A percentile compares a stretch with the other conserved stretches of the same genome.
Conservation (phyloP, 768 basidiomycete species). For the Phaeotremella skinneri region DNA sequence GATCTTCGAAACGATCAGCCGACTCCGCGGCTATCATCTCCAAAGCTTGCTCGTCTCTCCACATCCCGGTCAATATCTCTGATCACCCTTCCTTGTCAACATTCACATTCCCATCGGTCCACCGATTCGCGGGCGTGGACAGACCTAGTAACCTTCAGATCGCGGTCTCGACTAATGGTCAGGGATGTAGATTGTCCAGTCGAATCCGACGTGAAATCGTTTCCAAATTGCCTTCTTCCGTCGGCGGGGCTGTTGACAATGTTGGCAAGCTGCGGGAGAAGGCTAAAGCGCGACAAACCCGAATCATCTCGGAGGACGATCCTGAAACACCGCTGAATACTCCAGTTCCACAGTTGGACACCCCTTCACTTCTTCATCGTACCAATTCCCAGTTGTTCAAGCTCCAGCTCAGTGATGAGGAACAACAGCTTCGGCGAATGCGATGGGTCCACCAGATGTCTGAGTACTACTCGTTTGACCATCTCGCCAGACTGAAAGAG, state of each 20-base stretch:
- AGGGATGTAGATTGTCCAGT: conserved; percentile 79
- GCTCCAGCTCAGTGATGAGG: conserved; percentile 23
- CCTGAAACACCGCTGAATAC: conserved; percentile 55
- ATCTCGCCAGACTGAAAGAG: conserved; percentile 66
- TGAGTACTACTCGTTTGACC: conserved; percentile 88
- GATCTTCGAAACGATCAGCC: conserved; percentile 53
- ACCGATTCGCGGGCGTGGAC: conserved; percentile 67
- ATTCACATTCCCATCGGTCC: conserved; percentile 79
- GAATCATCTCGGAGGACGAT: conserved; percentile 48
- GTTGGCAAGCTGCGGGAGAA: conserved; percentile 65
- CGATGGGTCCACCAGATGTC: conserved; percentile 93
- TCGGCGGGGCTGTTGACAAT: conserved; percentile 71
- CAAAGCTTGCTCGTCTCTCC: conserved; percentile 58
- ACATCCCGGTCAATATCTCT: conserved; percentile 78
- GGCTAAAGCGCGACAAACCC: conserved; percentile 51
- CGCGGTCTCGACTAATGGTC: conserved; percentile 84
- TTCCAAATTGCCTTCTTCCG: conserved; percentile 63
- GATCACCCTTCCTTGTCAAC: conserved; percentile 84
- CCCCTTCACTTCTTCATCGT: conserved; percentile 30
- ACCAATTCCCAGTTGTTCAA: conserved; percentile 27
- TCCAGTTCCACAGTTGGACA: conserved; percentile 52
- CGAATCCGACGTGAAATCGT: conserved; percentile 81
- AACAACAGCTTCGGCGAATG: conserved; percentile 63
- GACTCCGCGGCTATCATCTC: conserved; percentile 64
- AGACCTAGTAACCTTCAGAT: conserved; percentile 56